Evolutionary conservation across 202 grass and related monocot species (phyloP), one percentile per base, ranked within the genome.

Genomic region (Dendrocalamus latiflorus): DNA sequence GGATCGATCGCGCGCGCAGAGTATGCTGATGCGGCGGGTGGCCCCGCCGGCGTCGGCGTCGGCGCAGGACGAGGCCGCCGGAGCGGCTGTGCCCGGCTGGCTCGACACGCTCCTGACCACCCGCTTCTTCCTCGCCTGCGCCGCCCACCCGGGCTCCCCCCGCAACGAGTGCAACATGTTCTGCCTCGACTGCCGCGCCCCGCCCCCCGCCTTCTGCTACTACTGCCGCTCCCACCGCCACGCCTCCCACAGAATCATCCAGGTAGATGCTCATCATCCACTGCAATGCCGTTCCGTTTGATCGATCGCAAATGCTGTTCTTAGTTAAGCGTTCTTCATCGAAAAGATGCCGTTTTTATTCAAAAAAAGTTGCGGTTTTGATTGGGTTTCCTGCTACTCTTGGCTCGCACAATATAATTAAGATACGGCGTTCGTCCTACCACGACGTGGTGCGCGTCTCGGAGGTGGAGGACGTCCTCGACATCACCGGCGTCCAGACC

Each of bases 371-470:
- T 9, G 38, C 43, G 18, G 37, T 66, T 49, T 57, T 64, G 61
- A 64, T 9, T 14, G 13, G 30, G 30, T 6, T 64, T 24, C 36
- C 2, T 47, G n/a, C n/a, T n/a, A n/a, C n/a, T 38, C 3, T 17
- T 39, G 65, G n/a, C 54, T 54, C 51, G 53, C 53, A 16, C 47
- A 6, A 53, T 53, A 10, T n/a, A n/a, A n/a, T n/a, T 13, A 26
- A 97, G 94, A 92, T 97, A 88, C 86, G 94, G 71, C 81, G 94
- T 12, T 97, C 94, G 2, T 94, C 94, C 2, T 97, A 97, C 84
- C 94, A 97, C 70, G 94, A 97, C 76, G 94, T 97, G 21, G 94
- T 97, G 43, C n/a, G n/a, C n/a, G n/a, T n/a, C n/a, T n/a, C n/a
- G n/a, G n/a, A n/a, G n/a, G n/a, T n/a, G n/a, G n/a, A n/a, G n/a